phyloP scores from a whole-genome alignment of 495 filamentous ascomycete species.

The Lasiosphaeria miniovina region DNA sequence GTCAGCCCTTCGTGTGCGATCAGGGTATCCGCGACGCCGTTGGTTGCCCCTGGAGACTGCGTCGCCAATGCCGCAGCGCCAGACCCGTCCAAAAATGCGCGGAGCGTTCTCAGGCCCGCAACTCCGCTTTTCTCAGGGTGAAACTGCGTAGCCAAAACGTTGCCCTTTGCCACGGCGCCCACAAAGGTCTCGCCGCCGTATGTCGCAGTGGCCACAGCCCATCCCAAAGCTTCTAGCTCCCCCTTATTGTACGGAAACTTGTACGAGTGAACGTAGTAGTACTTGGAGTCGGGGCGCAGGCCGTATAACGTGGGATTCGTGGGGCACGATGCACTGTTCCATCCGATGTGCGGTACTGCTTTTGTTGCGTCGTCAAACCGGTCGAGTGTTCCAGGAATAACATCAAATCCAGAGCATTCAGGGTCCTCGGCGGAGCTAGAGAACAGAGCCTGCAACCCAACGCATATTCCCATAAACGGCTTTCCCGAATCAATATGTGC shows the following conservation, averaged over 20 bases:
- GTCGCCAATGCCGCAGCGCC: conserved; percentile 41
- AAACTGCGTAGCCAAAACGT: conserved; percentile 90
- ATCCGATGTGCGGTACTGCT: conserved; percentile 95
- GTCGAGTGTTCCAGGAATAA: conserved; percentile 68
- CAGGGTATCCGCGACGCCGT: conserved; percentile 9
- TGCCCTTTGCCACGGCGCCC: conserved; percentile 79
- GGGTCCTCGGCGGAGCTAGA: conserved; percentile 76
- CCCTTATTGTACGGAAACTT: conserved; percentile 72
- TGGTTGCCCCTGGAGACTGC: conserved; percentile 14
- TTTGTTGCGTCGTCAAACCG: conserved; percentile 77
- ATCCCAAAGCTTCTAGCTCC: conserved; percentile 71
- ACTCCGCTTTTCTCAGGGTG: conserved; percentile 96
- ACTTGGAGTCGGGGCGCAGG: conserved; percentile 76
- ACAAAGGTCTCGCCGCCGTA: conserved; percentile 92
- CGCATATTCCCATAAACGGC: conserved; percentile 97
- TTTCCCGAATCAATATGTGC: conserved; percentile 81
- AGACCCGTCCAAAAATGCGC: conserved; percentile 76
- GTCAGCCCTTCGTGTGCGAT: conserved; percentile 66
- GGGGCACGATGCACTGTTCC: conserved; percentile 74
- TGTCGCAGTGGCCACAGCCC: conserved; percentile 80
- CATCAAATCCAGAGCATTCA: conserved; percentile 63
- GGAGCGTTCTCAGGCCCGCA: conserved; percentile 78
- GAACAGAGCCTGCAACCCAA: conserved; percentile 89
- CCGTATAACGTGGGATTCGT: conserved; percentile 63
- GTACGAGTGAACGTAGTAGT: conserved; percentile 98